Base-by-base conservation (phyloP, 2,329 filamentous ascomycete species). In the Pyricularia sp. region DNA sequence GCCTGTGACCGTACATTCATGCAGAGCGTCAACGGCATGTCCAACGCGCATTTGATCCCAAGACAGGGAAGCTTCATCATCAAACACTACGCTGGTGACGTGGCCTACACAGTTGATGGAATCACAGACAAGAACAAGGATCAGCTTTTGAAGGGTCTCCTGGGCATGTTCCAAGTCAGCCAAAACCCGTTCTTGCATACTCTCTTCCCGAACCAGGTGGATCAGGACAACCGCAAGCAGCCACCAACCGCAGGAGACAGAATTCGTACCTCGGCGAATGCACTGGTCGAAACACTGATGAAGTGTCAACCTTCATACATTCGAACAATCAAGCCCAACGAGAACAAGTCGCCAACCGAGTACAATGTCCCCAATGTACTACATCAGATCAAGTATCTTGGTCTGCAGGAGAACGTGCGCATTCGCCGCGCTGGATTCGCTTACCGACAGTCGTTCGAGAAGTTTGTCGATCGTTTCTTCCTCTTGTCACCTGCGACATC, bases 101-200 rank as follows among this genome's bases (percentile, higher is more conserved):
- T 99, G 73, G 90, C 89, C 72, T 99, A 99, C 79, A 92, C 92
- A 1, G 90, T 98, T 3, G 92, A 97, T 69, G 95, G 95, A 70
- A 99, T 99, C 83, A 99, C 95, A 0, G 95, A 99, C 79, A 99
- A 99, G 86, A 99, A 98, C 84, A 99, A 98, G 84, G 95, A 99
- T 76, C 93, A 96, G 79, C 84, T 99, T 64, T 83, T 98, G 70
- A 99, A 99, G 82, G 95, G 97, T 73, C 83, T 99, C 61, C 85
- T 98, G 67, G 94, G 92, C 76, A 84, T 99, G 55, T 91, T 97
- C 75, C 90, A 90, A 71, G 88, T 88, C 73, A 97, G 93, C 76
- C 86, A 88, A 69, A 98, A 98, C 80, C 80, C 83, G 23, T 99
- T 98, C 74, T 83, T 98, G 11, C 94, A 97, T 76, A 89, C 88